These are phyloP conservation scores for Fraxinus nigra DNA, from an alignment of 305 asterid species.

Conservation along the genomic window DNA sequence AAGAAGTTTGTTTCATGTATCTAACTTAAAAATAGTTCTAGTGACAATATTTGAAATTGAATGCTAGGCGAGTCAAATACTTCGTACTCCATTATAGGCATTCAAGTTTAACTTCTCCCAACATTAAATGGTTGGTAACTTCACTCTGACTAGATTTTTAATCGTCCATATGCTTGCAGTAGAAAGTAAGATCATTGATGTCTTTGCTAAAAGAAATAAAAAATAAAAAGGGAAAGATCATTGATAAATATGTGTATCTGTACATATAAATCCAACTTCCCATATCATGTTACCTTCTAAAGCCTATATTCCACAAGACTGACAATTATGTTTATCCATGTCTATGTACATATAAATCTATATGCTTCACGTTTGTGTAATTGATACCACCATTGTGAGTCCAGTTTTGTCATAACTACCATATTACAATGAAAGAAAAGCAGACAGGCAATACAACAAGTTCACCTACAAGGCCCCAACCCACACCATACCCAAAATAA, in stretches of 20 bases:
- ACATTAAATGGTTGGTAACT: neutral
- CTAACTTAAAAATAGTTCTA: neutral
- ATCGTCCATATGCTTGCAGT: neutral
- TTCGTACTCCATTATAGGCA: neutral
- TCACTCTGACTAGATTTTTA: neutral
- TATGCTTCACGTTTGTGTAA: neutral
- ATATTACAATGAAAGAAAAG: neutral
- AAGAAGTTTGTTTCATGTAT: neutral
- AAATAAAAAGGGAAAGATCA: neutral
- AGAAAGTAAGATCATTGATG: neutral
- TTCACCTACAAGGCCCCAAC: neutral
- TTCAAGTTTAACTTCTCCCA: neutral
- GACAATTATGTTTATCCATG: neutral
- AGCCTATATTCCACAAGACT: neutral
- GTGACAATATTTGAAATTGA: neutral
- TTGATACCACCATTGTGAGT: neutral
- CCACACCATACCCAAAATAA: neutral
- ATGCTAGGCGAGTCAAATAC: neutral
- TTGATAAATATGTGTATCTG: neutral
- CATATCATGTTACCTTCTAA: neutral
- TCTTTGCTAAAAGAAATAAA: neutral
- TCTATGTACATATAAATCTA: neutral
- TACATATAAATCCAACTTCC: neutral
- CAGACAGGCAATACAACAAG: neutral
- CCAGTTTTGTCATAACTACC: neutral